Evolutionary conservation across 2,329 filamentous ascomycete genomes (phyloP).

Genomic region (Dactylella cylindrospora): DNA sequence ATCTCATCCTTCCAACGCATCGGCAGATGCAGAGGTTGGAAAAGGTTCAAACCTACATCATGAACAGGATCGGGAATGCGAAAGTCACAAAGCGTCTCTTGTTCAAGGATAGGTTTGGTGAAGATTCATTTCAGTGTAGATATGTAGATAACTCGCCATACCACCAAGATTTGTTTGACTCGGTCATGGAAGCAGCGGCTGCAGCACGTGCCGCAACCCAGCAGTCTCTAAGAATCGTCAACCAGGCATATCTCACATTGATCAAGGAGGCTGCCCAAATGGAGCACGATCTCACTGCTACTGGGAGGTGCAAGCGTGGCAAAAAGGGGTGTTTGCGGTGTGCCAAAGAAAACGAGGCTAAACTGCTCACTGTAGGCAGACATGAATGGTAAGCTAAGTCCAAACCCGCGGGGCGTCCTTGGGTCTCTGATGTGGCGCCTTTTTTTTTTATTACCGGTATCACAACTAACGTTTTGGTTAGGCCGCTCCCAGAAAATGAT

Average conservation of each 20-base stretch:
- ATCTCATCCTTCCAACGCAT: slow-evolving; percentile 55
- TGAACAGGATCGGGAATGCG: slow-evolving; percentile 48
- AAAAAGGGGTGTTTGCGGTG: slow-evolving; percentile 29
- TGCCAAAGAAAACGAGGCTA: slow-evolving; percentile 52
- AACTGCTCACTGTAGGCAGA: slow-evolving; percentile 54
- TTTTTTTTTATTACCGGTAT: slow-evolving; percentile 50
- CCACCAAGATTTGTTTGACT: slow-evolving; percentile 51
- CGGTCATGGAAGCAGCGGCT: slow-evolving; percentile 8
- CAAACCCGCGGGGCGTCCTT: slow-evolving; percentile 52
- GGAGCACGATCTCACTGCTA: slow-evolving; percentile 18
- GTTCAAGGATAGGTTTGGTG: slow-evolving; percentile 52
- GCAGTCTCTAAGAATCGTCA: slow-evolving; percentile 1
- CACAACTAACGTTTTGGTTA: background rate
- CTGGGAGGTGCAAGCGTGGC: slow-evolving; percentile 5
- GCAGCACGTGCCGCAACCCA: background rate
- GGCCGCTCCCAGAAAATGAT: slow-evolving; percentile 19
- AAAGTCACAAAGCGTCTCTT: slow-evolving; percentile 49
- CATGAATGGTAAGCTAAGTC: slow-evolving; percentile 61
- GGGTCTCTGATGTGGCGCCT: slow-evolving; percentile 48
- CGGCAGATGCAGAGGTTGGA: slow-evolving; percentile 56
- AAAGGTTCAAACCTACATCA: slow-evolving; percentile 57
- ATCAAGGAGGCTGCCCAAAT: slow-evolving; percentile 1
- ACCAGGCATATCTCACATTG: slow-evolving; percentile 1
- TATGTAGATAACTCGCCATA: slow-evolving; percentile 56
- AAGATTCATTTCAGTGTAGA: slow-evolving; percentile 55